These are phyloP conservation scores for Hymenotorrendiella dingleyae DNA, from an alignment of 2,329 filamentous ascomycete species.

Conservation along the genomic window DNA sequence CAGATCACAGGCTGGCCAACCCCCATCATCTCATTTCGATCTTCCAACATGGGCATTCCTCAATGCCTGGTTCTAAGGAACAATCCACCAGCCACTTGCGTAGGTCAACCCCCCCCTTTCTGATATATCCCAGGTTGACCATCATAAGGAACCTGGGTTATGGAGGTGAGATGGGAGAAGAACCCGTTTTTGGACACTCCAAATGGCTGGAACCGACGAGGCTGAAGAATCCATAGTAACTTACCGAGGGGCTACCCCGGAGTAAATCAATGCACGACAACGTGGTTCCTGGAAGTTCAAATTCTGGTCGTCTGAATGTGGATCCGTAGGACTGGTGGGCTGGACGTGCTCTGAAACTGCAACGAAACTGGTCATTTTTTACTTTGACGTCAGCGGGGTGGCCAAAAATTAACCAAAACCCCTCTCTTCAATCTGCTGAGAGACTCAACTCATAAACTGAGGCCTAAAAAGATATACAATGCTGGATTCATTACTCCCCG, in stretches of 20 bases:
- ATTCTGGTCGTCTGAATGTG: background rate
- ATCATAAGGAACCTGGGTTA: conserved; percentile 4
- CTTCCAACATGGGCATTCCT: conserved; percentile 5
- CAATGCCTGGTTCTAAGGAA: conserved; percentile 6
- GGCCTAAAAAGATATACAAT: no score
- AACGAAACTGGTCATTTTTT: background rate
- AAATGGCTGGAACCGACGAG: conserved; percentile 14
- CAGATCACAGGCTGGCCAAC: conserved; percentile 7
- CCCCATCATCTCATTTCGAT: conserved; percentile 12
- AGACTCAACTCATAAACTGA: no score
- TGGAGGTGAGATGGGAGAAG: conserved; percentile 5
- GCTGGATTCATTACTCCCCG: no score
- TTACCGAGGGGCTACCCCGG: conserved; percentile 12
- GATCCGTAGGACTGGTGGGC: background rate
- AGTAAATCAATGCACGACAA: conserved; percentile 20
- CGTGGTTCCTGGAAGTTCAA: conserved; percentile 3
- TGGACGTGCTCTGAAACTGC: background rate
- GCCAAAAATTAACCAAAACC: no score
- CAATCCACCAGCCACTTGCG: conserved; percentile 14
- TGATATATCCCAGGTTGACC: conserved; percentile 6
- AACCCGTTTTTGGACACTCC: conserved; percentile 2
- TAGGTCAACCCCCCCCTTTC: conserved; percentile 9
- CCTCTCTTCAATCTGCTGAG: no score
- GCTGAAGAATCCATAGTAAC: background rate
- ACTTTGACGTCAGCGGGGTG: no score